phyloP scores from a whole-genome alignment of 805 yeast species.

The Barnettozyma botsteinii region DNA sequence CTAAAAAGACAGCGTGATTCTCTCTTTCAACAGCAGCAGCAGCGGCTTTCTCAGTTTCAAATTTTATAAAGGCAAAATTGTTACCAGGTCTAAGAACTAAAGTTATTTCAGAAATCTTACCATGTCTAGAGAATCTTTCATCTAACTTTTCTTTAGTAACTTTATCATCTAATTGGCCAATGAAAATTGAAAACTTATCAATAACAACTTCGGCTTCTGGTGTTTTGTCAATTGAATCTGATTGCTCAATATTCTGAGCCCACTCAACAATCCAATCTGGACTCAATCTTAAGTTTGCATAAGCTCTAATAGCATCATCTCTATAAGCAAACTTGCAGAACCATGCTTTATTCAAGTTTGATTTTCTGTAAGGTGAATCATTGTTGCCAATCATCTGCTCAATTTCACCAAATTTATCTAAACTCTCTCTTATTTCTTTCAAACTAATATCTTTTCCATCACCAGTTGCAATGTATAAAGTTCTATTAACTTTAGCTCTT shows the following conservation, averaged over 20 bases:
- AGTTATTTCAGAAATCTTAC: constrained; percentile 51
- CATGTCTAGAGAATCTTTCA: constrained; percentile 62
- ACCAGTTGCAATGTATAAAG: constrained; percentile 52
- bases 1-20: constrained; percentile 70
- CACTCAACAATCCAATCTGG: constrained; percentile 63
- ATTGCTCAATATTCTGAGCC: constrained; percentile 75
- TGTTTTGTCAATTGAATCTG: constrained; percentile 17
- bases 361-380: constrained; percentile 27
- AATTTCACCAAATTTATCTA: constrained; percentile 63
- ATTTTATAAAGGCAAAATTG: constrained; percentile 70
- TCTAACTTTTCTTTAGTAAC: constrained; percentile 50
- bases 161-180: constrained; percentile 60
- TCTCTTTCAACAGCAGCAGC: constrained; percentile 84
- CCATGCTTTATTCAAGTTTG: constrained; percentile 45
- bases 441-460: constrained; percentile 26
- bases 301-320: constrained; percentile 85
- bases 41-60: constrained; percentile 60
- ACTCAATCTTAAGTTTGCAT: constrained; percentile 56
- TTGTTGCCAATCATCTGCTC: constrained; percentile 53
- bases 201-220: constrained; percentile 40
- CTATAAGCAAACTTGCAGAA: constrained; percentile 73
- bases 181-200: constrained; percentile 70
- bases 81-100: constrained; percentile 46
- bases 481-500: constrained; percentile 85
- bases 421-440: constrained; percentile 32